Evolutionary conservation across 1,284 basidiomycete genomes (phyloP).

Genomic region (Hortiboletus rubellus): DNA sequence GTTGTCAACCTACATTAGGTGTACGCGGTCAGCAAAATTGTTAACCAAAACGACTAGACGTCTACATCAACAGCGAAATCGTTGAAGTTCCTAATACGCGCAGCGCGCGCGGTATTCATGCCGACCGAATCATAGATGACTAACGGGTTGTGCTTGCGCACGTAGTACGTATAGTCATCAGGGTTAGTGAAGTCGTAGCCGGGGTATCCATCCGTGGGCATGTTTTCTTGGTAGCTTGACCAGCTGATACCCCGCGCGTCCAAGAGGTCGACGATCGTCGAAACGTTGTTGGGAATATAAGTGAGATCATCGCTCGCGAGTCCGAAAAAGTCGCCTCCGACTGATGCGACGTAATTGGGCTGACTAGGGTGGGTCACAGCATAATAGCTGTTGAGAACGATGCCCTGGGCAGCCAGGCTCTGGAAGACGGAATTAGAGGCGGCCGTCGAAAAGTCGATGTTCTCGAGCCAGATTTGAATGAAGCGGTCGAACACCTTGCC

Average conservation of each 20-base stretch:
- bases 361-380: slow-evolving; percentile 65
- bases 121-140: slow-evolving; percentile 54
- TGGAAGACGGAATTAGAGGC: slow-evolving; percentile 44
- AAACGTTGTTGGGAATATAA: slow-evolving; percentile 43
- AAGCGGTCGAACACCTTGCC: slow-evolving; percentile 58
- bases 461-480: slow-evolving; percentile 59
- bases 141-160: slow-evolving; percentile 63
- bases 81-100: slow-evolving; percentile 65
- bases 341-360: slow-evolving; percentile 58
- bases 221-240: slow-evolving; percentile 60
- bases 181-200: slow-evolving; percentile 50
- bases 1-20: slow-evolving; percentile 30
- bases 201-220: slow-evolving; percentile 56
- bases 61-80: slow-evolving; percentile 55
- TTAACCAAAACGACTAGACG: background rate
- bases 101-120: slow-evolving; percentile 41
- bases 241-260: slow-evolving; percentile 59
- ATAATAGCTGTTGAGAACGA: slow-evolving; percentile 54
- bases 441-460: slow-evolving; percentile 49
- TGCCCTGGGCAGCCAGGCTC: slow-evolving; percentile 50
- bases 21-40: background rate
- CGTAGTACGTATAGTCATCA: slow-evolving; percentile 49
- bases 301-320: slow-evolving; percentile 48
- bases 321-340: slow-evolving; percentile 65
- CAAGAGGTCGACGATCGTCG: slow-evolving; percentile 63